phyloP scores from a whole-genome alignment of 2,329 filamentous ascomycete species.

The Pochonia chlamydosporia region DNA sequence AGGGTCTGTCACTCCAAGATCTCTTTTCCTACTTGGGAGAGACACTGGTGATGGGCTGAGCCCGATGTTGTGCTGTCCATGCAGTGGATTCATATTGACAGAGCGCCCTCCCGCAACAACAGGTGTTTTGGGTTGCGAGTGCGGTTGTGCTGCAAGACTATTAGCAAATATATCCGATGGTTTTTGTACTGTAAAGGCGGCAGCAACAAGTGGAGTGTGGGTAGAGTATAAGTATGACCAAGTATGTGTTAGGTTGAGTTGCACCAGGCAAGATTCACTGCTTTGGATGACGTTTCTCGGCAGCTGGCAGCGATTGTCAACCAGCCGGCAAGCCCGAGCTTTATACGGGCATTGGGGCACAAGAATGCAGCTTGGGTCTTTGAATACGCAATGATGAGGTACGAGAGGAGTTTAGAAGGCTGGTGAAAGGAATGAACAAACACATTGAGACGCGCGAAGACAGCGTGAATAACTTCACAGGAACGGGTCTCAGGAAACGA shows the following conservation, averaged over 20 bases:
- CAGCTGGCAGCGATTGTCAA: no score
- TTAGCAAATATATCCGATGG: neutral
- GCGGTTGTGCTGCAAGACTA: neutral
- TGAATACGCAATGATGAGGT: no score
- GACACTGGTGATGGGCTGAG: constrained; percentile 11
- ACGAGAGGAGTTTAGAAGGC: no score
- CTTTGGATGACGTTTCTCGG: no score
- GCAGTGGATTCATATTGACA: neutral
- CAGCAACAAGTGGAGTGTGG: no score
- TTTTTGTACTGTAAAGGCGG: neutral
- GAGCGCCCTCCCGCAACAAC: neutral
- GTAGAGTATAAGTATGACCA: neutral
- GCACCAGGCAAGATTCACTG: no score
- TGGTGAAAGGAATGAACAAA: no score
- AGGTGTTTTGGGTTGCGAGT: neutral
- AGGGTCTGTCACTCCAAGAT: constrained; percentile 14
- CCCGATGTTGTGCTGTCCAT: neutral
- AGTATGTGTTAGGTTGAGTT: no score
- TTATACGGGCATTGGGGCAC: no score
- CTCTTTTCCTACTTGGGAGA: constrained; percentile 25
- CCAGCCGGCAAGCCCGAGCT: no score
- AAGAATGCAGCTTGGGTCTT: no score
- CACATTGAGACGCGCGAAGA: no score
- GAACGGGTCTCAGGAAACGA: neutral
- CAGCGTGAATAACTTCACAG: neutral